Conservation (phyloP, 2,329 filamentous ascomycete genomes). For the Trichoderma endophyticum region DNA sequence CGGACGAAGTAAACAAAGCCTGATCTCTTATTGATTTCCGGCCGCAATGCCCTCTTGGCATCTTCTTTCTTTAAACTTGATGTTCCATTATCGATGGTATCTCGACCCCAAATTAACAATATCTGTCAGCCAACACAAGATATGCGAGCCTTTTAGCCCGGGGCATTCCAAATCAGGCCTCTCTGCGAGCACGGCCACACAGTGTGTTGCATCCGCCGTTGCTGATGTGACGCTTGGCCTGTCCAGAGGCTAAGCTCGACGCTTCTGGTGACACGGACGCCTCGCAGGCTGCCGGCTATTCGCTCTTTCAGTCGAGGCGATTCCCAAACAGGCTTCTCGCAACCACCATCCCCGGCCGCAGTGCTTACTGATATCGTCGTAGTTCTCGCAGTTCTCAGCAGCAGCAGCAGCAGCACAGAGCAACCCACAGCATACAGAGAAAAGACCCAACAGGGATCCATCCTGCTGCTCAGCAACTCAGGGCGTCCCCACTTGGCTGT, state of each 20-base stretch:
- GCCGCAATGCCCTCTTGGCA: background rate
- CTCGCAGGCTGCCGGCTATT: background rate
- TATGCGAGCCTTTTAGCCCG: background rate
- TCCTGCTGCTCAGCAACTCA: constrained; percentile 12
- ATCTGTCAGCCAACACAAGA: background rate
- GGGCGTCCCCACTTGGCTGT: background rate
- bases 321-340: background rate
- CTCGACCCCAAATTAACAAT: background rate
- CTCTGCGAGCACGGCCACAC: background rate
- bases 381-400: background rate
- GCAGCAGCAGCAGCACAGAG: background rate
- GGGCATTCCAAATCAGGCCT: background rate
- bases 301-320: background rate
- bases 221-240: constrained; percentile 10
- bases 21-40: background rate
- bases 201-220: constrained; percentile 2
- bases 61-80: background rate
- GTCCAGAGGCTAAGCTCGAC: background rate
- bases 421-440: background rate
- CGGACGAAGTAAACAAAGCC: background rate
- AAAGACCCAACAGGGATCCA: background rate
- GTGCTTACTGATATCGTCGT: background rate
- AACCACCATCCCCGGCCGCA: background rate
- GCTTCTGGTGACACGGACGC: background rate
- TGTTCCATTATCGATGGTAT: background rate